Evolutionary conservation across 2,329 filamentous ascomycete species (phyloP), one percentile per base, ranked within the genome.

Genomic region (Didymella sp.): DNA sequence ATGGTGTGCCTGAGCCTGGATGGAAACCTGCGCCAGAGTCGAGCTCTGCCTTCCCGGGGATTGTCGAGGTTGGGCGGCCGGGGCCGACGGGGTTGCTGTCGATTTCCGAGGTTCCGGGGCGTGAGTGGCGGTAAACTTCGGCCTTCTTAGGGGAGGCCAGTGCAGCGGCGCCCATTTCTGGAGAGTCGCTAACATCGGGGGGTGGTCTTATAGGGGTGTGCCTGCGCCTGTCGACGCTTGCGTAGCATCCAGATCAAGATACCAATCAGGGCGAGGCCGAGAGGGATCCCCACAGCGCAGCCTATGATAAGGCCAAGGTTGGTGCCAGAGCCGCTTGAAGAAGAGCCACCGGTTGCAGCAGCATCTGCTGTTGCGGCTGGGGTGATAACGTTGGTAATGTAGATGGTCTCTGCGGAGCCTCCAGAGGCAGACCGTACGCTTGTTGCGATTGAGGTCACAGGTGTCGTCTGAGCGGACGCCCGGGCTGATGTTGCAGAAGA

Each of bases 261-360:
- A 9, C 64, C 72, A 37, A 69, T 7, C 4, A 76, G 51, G 6
- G 68, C 68, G 28, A 76, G 63, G 7, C 54, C 71, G 41, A 76
- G 66, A 5, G 73, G 73, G 45, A 76, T 73, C 15, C 73, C 73
- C 35, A 76, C 73, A 11, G 73, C 72, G 47, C 68, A 73, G 44
- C 73, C 73, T n/a, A 75, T 57, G 17, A 76, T 75, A 9, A 75
- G 25, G 12, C 63, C 62, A 15, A 71, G 48, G 15, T 74, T 71
- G n/a, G 67, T 66, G n/a, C 30, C 52, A 28, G 62, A 58, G 17
- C 59, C 43, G 6, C 58, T 19, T n/a, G 49, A 43, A n/a, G 59
- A 57, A 1, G 48, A 49, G 15, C 33, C n/a, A 37, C 54, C 25
- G 6, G 40, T 49, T 22, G 37, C 47, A 19, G 52, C 30, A 12